Evolutionary conservation across 176 grass and related monocot genomes (phyloP).

Genomic region (Triticum timopheevii): DNA sequence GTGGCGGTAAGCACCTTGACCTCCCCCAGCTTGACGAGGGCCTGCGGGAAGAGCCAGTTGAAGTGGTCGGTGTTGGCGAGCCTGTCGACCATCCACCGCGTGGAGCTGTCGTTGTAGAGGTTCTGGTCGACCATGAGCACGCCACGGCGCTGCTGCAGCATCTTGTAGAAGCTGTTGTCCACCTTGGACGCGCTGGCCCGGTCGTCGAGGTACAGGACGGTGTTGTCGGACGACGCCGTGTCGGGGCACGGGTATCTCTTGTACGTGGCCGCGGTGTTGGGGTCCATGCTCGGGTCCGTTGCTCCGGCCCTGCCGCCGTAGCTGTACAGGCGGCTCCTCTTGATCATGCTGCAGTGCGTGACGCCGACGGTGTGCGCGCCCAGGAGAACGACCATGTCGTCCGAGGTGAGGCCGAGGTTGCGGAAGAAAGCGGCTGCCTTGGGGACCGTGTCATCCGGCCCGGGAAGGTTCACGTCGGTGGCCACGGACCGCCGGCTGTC

Average conservation of each 20-base stretch:
- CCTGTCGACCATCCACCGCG: background rate
- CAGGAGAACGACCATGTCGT: background rate
- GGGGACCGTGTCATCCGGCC: background rate
- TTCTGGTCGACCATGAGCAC: background rate
- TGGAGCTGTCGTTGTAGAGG: background rate
- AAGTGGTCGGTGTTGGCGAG: background rate
- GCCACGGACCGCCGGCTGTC: background rate
- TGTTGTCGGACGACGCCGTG: background rate
- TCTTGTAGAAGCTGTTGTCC: background rate
- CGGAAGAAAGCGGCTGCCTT: background rate
- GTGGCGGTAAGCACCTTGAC: background rate
- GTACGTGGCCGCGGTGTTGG: background rate
- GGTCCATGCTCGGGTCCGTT: background rate
- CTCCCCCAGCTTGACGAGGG: background rate
- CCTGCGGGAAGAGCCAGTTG: background rate
- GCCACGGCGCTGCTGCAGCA: background rate
- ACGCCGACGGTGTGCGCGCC: background rate
- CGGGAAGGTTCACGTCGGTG: background rate
- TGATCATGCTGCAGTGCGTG: background rate
- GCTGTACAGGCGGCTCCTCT: background rate
- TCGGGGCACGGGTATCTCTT: background rate
- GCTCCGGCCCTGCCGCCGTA: background rate
- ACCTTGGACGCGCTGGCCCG: background rate
- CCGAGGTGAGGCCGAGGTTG: background rate
- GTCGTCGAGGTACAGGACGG: background rate